Percentiles rank a stretch among this genome's conserved stretches.
Conservation (phyloP, 2,329 filamentous ascomycete species). For the Aspergillus udagawae region DNA sequence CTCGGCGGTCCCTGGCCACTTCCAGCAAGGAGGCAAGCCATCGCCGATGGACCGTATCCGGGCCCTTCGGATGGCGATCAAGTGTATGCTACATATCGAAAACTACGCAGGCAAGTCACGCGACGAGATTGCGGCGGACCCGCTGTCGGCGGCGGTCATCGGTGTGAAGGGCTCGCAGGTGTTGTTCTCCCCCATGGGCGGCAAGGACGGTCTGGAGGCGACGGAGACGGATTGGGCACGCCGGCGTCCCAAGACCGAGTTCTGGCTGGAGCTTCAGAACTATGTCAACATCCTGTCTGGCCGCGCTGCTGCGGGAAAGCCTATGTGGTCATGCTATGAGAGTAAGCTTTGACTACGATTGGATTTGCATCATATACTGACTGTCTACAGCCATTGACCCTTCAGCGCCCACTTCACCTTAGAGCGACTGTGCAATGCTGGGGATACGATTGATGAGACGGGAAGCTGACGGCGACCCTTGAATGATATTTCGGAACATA, state of each 20-base stretch:
- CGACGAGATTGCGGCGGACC: slow-evolving; percentile 67
- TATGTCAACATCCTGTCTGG: slow-evolving; percentile 83
- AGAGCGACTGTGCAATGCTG: not conserved
- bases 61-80: slow-evolving; percentile 86
- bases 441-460: not conserved
- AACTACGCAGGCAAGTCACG: slow-evolving; percentile 63
- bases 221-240: slow-evolving; percentile 91
- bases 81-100: slow-evolving; percentile 90
- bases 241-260: slow-evolving; percentile 75
- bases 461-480: not conserved
- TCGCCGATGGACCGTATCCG: slow-evolving; percentile 95
- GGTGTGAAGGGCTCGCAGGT: slow-evolving; percentile 88
- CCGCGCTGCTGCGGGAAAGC: slow-evolving; percentile 45
- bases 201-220: slow-evolving; percentile 64
- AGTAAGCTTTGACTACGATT: slow-evolving; percentile 14
- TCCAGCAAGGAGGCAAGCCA: slow-evolving; percentile 89
- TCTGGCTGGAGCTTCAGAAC: slow-evolving; percentile 77
- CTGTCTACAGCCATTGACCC: not conserved
- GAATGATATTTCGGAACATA: not conserved
- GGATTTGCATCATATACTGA: not conserved
- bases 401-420: not conserved
- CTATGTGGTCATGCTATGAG: slow-evolving; percentile 27
- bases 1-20: slow-evolving; percentile 87
- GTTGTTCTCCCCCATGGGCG: slow-evolving; percentile 74
- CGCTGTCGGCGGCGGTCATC: slow-evolving; percentile 74